Evolutionary conservation across 257 asterid species (phyloP), one percentile per base, ranked within the genome.

Genomic region (Scutellaria galericulata): DNA sequence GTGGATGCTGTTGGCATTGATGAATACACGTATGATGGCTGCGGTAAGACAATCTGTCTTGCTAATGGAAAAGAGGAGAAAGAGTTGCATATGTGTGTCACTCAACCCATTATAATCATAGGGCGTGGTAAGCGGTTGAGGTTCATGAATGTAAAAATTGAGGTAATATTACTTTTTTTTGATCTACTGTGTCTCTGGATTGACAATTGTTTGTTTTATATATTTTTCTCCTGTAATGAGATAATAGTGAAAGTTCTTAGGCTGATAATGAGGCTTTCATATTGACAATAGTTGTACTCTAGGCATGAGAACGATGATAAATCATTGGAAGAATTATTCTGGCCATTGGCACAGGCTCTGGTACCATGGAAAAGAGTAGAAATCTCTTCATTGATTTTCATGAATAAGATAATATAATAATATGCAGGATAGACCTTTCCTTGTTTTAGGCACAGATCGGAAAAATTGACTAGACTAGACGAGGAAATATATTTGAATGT

Each of bases 111-210:
- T 73, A 87, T 95, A 78, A 79, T 92, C 74, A 79, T 95, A 22
- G 99, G 99, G 61, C 89, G 93, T 72, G 96, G 99, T 69, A 95
- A 95, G 83, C 88, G 83, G 80, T 75, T 95, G 89, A 86, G 89
- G 84, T 92, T 95, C 79, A 72, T 78, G 59, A 95, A 95, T 87
- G 95, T 95, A 78, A 95, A 88, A 83, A 78, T 95, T 78, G 93
- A 95, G 99, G 99, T 95, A 86, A 77, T 52, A 22, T 68, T 65
- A 70, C 83, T 24, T 46, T 75, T 69, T 79, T 58, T 35, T 31
- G 18, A 55, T 50, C 56, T 37, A 15, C 59, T 71, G 40, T 66
- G 45, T 74, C 44, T 44, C 56, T 37, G 13, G 42, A 4, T 76
- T 66, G 47, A 56, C 55, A 40, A 14, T 20, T 62, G 27, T 76